Evolutionary conservation across 257 asterid species (phyloP), one percentile per base, ranked within the genome.

Genomic region (Gardenia jasminoides): DNA sequence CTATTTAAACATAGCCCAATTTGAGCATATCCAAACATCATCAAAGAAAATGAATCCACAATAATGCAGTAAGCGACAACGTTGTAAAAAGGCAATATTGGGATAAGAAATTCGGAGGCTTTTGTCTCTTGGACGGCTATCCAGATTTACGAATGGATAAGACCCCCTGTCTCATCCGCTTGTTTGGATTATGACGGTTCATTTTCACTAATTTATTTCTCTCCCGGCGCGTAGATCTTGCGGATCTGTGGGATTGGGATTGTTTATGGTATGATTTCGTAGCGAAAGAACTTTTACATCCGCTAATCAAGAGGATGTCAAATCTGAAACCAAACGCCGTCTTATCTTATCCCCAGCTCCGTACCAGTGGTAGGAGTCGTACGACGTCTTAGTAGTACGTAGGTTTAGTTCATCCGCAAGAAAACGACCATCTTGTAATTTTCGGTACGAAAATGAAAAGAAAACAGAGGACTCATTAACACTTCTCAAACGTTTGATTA

Each of bases 141-240:
- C 19, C 0, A 11, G 24, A 66, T 26, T 16, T 2, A 36, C 41
- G 39, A 36, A 36, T 36, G 39, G 39, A 36, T 36, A 36, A 58
- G 9, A 36, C 43, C 43, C n/a, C 80, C 80, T 56, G 80, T 67
- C 10, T 50, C 6, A 28, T 67, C 72, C 76, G 80, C 30, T n/a
- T n/a, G 80, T 75, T 67, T 56, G 22, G 15, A 22, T 50, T 68
- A 20, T 47, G 52, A 47, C 10, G 12, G 10, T 6, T 46, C 7
- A 10, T 46, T 46, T 7, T 47, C 10, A 9, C 7, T 47, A 9
- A 2, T 47, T 3, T 6, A 3, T 56, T 56, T 19, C 30, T 10
- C 3, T 9, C 67, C 36, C 30, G n/a, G 44, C 28, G n/a, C 76
- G 10, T 16, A 26, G 50, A 70, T 58, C 28, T 69, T 20, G 70